Conservation (phyloP, 441 rosid genomes). For the Brassica hybrid region DNA sequence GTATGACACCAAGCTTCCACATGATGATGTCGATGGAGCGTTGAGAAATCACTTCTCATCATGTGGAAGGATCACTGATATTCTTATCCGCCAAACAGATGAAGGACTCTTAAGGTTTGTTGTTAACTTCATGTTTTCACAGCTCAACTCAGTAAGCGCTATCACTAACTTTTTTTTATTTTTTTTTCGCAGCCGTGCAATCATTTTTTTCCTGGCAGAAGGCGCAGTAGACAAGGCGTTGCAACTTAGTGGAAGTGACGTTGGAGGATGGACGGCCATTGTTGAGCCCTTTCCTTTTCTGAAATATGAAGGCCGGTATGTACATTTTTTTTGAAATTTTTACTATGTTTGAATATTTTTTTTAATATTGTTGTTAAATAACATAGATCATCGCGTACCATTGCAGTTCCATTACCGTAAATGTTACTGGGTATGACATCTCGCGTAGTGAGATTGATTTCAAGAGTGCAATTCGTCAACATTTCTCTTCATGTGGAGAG, state of each 20-base stretch:
- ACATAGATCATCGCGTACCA: not conserved
- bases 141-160: not conserved
- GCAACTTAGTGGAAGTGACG: not conserved
- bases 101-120: not conserved
- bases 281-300: not conserved
- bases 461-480: not conserved
- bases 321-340: not conserved
- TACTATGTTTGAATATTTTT: no score
- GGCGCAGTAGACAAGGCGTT: not conserved
- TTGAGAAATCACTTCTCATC: conserved; percentile 2
- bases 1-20: not conserved
- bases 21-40: not conserved
- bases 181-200: not conserved
- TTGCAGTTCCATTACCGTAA: not conserved
- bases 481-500: conserved; percentile 1
- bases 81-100: not conserved
- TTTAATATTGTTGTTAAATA: no score
- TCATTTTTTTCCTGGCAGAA: not conserved
- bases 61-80: not conserved
- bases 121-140: not conserved
- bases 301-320: not conserved
- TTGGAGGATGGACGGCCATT: not conserved
- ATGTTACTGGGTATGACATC: not conserved
- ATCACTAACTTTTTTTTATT: not conserved
- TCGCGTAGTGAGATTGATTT: not conserved